Percentiles rank a stretch among this genome's conserved stretches.
Conservation (phyloP, 805 yeast genomes). For the Yamadazyma olivae region DNA sequence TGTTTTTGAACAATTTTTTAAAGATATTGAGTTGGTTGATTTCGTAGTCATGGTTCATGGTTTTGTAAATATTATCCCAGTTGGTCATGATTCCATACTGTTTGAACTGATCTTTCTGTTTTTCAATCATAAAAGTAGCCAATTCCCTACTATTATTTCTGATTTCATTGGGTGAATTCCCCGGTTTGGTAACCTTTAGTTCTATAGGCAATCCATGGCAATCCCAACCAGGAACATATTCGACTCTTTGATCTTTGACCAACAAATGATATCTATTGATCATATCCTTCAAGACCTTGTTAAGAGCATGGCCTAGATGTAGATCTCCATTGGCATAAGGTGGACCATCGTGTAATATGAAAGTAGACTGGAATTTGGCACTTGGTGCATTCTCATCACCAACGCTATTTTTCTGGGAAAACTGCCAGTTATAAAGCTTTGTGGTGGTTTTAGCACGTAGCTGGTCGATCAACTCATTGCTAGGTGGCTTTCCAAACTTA, state of each 20-base stretch:
- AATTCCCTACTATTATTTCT: conserved; percentile 64
- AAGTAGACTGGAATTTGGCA: conserved; percentile 35
- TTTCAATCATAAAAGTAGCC: conserved; percentile 64
- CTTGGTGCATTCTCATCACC: no score
- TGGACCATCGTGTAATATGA: conserved; percentile 92
- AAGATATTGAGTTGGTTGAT: conserved; percentile 72
- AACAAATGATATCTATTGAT: conserved; percentile 68
- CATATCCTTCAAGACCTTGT: conserved; percentile 86
- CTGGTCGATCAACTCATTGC: conserved; percentile 31
- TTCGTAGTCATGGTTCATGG: conserved; percentile 72
- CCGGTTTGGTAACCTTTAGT: conserved; percentile 57
- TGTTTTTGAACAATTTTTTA: conserved; percentile 57
- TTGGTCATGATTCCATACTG: conserved; percentile 81
- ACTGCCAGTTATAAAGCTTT: conserved; percentile 63
- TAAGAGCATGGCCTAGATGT: conserved; percentile 89
- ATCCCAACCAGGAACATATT: conserved; percentile 95
- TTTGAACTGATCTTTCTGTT: conserved; percentile 63
- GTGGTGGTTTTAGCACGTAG: conserved; percentile 53
- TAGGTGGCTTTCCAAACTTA: conserved; percentile 51
- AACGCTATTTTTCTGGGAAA: no score
- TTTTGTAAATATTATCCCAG: conserved; percentile 69
- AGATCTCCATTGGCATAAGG: conserved; percentile 97
- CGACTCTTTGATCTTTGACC: conserved; percentile 54
- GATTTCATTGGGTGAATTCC: conserved; percentile 41
- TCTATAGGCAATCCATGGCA: conserved; percentile 98